Evolutionary conservation across 2,329 filamentous ascomycete genomes (phyloP).

Genomic region (Mycosphaerella sp.): DNA sequence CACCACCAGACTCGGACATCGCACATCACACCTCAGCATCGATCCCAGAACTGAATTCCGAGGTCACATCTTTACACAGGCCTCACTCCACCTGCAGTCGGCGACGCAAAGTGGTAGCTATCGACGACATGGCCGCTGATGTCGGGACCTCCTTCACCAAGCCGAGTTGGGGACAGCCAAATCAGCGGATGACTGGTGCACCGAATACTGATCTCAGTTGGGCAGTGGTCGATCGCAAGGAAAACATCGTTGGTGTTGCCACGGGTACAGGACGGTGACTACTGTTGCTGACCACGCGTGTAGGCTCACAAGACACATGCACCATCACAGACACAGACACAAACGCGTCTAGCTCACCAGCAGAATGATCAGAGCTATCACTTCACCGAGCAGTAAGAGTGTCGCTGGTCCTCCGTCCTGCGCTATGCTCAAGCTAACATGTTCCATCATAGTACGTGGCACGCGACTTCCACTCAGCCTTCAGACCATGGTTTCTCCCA

Average conservation of each 20-base stretch:
- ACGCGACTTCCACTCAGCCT: too few species aligned
- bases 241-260: slow-evolving; percentile 2
- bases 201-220: neutral
- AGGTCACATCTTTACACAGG: slow-evolving; percentile 12
- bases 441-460: neutral
- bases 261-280: neutral
- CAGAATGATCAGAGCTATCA: slow-evolving; percentile 20
- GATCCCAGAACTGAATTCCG: slow-evolving; percentile 15
- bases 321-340: neutral
- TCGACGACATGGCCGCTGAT: slow-evolving; percentile 17
- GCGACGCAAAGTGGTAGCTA: slow-evolving; percentile 4
- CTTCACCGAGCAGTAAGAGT: slow-evolving; percentile 19
- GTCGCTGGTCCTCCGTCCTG: neutral
- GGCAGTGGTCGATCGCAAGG: neutral
- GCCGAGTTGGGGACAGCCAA: slow-evolving; percentile 7
- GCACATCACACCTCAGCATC: slow-evolving; percentile 15
- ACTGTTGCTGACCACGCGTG: neutral
- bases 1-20: slow-evolving; percentile 5
- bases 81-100: slow-evolving; percentile 5
- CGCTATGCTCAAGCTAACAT: neutral
- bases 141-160: slow-evolving; percentile 10
- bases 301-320: neutral
- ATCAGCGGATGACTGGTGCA: slow-evolving; percentile 11
- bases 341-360: slow-evolving; percentile 1
- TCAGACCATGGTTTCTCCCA: neutral